These are phyloP conservation scores for Colletotrichum agaves DNA, from an alignment of 2,329 filamentous ascomycete genomes.

Conservation along the genomic window DNA sequence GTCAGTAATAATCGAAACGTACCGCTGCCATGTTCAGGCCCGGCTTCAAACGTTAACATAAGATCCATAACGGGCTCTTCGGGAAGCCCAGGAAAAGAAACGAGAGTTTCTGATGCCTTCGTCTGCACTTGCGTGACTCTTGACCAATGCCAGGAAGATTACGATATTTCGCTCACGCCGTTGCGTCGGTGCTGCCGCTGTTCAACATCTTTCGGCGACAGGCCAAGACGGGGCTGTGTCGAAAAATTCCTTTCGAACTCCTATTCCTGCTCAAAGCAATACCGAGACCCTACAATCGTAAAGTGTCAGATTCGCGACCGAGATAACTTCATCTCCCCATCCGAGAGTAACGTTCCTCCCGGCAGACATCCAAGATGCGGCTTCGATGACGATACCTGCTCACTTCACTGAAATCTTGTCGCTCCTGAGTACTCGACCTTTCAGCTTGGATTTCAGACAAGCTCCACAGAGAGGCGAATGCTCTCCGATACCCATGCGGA, in stretches of 20 bases:
- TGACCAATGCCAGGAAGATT: neutral
- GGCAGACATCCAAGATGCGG: neutral
- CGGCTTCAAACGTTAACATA: neutral
- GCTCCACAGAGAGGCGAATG: constrained; percentile 10
- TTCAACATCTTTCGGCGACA: neutral
- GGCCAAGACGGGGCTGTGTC: constrained; percentile 16
- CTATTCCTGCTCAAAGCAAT: neutral
- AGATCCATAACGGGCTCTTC: neutral
- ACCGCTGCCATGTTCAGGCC: neutral
- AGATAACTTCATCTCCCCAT: neutral
- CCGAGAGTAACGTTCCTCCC: neutral
- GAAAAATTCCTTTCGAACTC: neutral
- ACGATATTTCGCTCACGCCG: neutral
- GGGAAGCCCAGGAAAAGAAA: neutral
- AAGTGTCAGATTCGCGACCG: neutral
- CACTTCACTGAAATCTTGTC: neutral
- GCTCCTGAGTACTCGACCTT: neutral
- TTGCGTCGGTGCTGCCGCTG: constrained; percentile 6
- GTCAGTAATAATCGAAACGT: neutral
- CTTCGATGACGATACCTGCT: neutral
- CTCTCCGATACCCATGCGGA: neutral
- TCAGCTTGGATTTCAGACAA: neutral
- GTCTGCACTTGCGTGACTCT: neutral
- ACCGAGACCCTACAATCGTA: neutral
- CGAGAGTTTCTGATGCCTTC: neutral